Base-by-base conservation (phyloP, 2,329 filamentous ascomycete genomes). In the Nothopassalora personata region DNA sequence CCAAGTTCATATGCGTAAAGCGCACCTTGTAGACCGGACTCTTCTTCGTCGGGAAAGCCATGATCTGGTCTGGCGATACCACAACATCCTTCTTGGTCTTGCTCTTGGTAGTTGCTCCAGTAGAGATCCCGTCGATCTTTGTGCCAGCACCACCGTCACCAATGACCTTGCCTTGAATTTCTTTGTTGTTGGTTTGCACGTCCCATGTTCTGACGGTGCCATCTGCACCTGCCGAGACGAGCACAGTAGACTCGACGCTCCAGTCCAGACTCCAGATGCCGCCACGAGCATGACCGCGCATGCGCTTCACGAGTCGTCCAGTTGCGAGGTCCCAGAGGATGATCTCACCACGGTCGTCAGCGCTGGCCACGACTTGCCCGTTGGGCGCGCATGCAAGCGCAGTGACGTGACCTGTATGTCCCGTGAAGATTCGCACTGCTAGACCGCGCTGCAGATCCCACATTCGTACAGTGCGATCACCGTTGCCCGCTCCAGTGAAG, bases 161-260 rank as follows among this genome's bases (percentile, higher is more conserved):
- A 15, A 79, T 70, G 54, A 80, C 69, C 67, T 82, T 77, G 59
- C 77, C 82, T 75, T 68, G 77, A 13, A 57, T 64, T 10, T 70
- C 68, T 15, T 66, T 67, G 49, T 43, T 43, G 56, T 66, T 66
- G 83, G 68, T 89, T 80, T 73, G 87, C 5, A 96, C 88, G 68
- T 97, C 94, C 94, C 94, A 99, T 7, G 97, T 81, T 31, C 94
- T 87, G 18, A 99, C 92, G 0, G 92, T 97, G 64, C 90, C 89
- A 71, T 99, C 94, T 36, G 93, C 88, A 19, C 92, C 93, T 18
- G 90, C 91, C 0, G 92, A 97, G 0, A 93, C 89, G 0, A 99
- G 84, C 1, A 96, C 88, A 1, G 84, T 94, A 1, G 91, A 96
- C 74, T 99, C 94, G 18, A 92, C 90, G 66, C 89, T 94, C 83